Base-by-base conservation (phyloP, 139 green algal species). In the Diplosphaera chodatii region DNA sequence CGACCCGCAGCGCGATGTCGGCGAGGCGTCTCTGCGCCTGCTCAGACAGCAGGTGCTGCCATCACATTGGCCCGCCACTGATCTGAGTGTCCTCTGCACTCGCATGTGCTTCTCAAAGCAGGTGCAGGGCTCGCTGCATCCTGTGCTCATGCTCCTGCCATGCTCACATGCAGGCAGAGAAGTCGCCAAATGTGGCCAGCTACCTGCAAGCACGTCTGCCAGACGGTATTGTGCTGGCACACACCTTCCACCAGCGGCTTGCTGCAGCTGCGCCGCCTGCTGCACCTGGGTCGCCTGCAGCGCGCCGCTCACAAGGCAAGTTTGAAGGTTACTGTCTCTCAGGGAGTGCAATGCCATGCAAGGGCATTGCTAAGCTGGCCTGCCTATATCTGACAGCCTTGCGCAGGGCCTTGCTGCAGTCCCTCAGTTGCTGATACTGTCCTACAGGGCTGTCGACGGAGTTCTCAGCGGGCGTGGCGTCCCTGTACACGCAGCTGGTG, bases 1-100 rank as follows among this genome's bases (percentile, higher is more conserved):
- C 5, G 89, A 95, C 76, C 78, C 79, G 21, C 48, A 69, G 25
- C 74, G 64, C 29, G 81, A 88, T 1, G 63, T 87, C 3, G 33
- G 62, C 3, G 40, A 37, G 1, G 40, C 63, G 2, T 78, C 83
- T 1, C 66, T 88, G 55, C 34, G 34, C 28, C 32, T 82, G 29
- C 72, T 88, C 40, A 56, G 72, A 32, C 32, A 62, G 16, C 25
- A 82, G 55, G 73, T 64, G 34, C 55, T 41, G n/a, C n/a, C n/a
- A n/a, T n/a, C n/a, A n/a, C n/a, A n/a, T n/a, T n/a, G n/a, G n/a
- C n/a, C n/a, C n/a, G n/a, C n/a, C n/a, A n/a, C n/a, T n/a, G n/a
- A n/a, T n/a, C n/a, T n/a, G n/a, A n/a, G n/a, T n/a, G n/a, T n/a
- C n/a, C n/a, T n/a, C n/a, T n/a, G n/a, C n/a, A n/a, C n/a, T n/a